phyloP scores from a whole-genome alignment of 2,329 filamentous ascomycete species.

The Aspergillus oerlinghausenensis region DNA sequence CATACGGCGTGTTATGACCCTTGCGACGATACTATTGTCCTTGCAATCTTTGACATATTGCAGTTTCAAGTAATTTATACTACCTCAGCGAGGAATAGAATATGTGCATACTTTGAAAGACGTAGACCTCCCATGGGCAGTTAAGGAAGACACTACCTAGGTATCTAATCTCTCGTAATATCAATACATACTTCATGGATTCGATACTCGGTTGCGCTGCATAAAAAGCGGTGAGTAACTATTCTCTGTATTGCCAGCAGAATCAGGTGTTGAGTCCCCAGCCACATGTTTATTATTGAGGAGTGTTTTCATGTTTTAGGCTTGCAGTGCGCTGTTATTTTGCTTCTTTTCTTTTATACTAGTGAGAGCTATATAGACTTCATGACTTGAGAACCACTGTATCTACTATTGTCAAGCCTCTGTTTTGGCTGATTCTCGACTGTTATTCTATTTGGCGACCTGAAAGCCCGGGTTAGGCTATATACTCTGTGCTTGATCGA shows the following conservation, averaged over 20 bases:
- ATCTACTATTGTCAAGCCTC: background rate
- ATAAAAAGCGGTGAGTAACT: background rate
- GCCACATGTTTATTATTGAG: background rate
- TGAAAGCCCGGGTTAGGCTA: background rate
- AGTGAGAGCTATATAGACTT: background rate
- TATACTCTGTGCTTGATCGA: background rate
- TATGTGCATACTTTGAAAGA: background rate
- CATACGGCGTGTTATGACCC: conserved; percentile 20
- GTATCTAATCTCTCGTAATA: background rate
- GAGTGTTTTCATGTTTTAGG: background rate
- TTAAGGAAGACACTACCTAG: too few species aligned
- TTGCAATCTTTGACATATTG: background rate
- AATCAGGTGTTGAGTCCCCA: background rate
- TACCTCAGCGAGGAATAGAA: background rate
- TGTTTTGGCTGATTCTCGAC: too few species aligned
- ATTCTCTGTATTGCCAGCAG: background rate
- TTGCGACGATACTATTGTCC: conserved; percentile 13
- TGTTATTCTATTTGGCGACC: background rate
- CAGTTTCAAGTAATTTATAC: background rate
- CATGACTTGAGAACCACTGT: background rate
- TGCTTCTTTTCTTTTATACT: background rate
- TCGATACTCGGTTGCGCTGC: background rate
- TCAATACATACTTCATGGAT: background rate
- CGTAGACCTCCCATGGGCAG: background rate
- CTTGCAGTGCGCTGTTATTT: background rate